Conservation (phyloP, 371 early-diverging fungal species). For the Apophysomyces variabilis region DNA sequence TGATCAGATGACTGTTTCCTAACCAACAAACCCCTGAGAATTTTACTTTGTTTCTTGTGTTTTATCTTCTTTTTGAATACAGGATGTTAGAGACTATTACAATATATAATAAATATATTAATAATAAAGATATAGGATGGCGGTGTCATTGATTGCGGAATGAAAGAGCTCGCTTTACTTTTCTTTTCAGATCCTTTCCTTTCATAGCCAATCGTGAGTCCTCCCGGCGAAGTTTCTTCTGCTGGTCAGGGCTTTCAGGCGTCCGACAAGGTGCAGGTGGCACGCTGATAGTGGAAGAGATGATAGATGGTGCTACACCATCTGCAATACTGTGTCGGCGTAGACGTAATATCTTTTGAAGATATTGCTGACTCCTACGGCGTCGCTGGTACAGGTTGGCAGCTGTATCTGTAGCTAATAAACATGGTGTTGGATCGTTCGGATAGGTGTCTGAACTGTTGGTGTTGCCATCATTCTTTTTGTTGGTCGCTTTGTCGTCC, state of each 20-base stretch:
- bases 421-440: not conserved
- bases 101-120: not conserved
- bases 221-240: conserved; percentile 18
- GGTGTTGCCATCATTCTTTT: not conserved
- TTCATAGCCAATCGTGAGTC: conserved; percentile 21
- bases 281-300: conserved; percentile 1
- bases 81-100: not conserved
- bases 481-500: not conserved
- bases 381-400: not conserved
- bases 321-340: conserved; percentile 4
- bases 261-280: not conserved
- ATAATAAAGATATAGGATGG: too few species aligned
- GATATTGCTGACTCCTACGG: not conserved
- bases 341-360: not conserved
- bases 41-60: too few species aligned
- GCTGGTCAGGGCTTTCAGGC: not conserved
- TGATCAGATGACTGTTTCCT: not conserved
- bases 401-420: not conserved
- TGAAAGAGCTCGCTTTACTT: conserved; percentile 24
- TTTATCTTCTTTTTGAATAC: not conserved
- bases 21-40: too few species aligned
- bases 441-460: not conserved
- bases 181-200: conserved; percentile 20
- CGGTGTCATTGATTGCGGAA: conserved; percentile 6
- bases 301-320: not conserved